Percentiles rank a stretch among this genome's conserved stretches.
Evolutionary conservation across 2,329 filamentous ascomycete genomes (phyloP).

Genomic region (Coleophoma crateriformis): DNA sequence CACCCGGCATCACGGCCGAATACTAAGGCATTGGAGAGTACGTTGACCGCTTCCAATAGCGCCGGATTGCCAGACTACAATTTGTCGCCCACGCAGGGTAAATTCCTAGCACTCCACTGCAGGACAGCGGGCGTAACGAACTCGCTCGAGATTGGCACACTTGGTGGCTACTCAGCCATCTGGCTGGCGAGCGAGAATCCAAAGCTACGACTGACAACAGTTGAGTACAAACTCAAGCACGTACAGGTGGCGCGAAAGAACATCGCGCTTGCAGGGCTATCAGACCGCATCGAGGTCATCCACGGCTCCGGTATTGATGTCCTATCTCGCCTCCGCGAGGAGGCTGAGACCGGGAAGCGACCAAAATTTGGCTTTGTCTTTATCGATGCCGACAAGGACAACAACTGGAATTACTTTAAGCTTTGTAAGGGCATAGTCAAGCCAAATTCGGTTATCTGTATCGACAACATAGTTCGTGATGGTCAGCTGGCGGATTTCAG

Average conservation of each 20-base stretch:
- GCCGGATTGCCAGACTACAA: conserved; percentile 32
- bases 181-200: conserved; percentile 37
- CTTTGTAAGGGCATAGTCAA: neutral
- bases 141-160: conserved; percentile 48
- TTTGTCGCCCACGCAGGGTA: conserved; percentile 29
- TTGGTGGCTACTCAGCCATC: conserved; percentile 48
- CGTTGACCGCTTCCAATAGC: conserved; percentile 25
- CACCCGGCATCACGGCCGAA: neutral
- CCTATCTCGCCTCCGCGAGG: conserved; percentile 29
- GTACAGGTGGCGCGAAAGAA: conserved; percentile 41
- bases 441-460: neutral
- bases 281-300: conserved; percentile 37
- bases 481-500: neutral
- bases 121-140: conserved; percentile 28
- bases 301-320: conserved; percentile 38
- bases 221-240: conserved; percentile 42
- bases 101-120: conserved; percentile 33
- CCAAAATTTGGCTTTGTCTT: neutral
- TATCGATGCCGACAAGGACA: conserved; percentile 1
- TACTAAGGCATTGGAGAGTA: conserved; percentile 15
- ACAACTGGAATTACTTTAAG: neutral
- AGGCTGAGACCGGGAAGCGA: conserved; percentile 14
- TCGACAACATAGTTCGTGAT: neutral
- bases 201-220: conserved; percentile 38
- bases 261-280: conserved; percentile 34